Evolutionary conservation across 2,329 filamentous ascomycete species (phyloP).

Genomic region (Cercospora sp.): DNA sequence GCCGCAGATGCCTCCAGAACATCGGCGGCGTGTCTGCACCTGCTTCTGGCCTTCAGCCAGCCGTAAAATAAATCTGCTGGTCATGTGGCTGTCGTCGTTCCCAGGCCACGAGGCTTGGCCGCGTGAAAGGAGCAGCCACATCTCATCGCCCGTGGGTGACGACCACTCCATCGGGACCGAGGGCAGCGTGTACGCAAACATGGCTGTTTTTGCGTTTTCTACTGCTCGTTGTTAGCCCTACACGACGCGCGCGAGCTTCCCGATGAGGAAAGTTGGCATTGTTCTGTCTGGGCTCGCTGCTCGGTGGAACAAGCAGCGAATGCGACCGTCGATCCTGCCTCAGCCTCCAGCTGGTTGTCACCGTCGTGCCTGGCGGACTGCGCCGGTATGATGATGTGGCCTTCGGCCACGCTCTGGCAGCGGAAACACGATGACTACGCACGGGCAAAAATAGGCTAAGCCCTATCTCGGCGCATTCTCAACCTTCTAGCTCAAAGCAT

Average conservation of each 20-base stretch:
- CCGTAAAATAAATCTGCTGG: background rate
- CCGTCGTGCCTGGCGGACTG: background rate
- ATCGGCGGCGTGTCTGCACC: background rate
- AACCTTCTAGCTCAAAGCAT: conserved; percentile 15
- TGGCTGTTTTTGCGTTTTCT: background rate
- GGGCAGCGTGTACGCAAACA: background rate
- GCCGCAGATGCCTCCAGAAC: background rate
- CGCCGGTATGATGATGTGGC: background rate
- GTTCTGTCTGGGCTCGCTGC: background rate
- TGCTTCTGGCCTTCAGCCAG: background rate
- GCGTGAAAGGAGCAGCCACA: conserved; percentile 10
- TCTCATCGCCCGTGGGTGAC: background rate
- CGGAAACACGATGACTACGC: conserved; percentile 15
- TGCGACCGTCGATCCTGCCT: background rate
- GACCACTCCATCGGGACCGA: conserved; percentile 4
- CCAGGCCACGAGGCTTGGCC: conserved; percentile 8
- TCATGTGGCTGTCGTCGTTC: conserved; percentile 2
- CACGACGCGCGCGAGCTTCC: background rate
- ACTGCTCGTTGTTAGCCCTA: background rate
- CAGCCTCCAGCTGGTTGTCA: background rate
- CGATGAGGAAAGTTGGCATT: background rate
- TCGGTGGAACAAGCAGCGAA: background rate
- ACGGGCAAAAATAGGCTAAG: conserved; percentile 15
- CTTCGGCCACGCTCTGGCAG: background rate
- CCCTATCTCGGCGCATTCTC: conserved; percentile 7